Evolutionary conservation across 495 filamentous ascomycete genomes (phyloP).

Genomic region (Astrothelium subdiscretum): DNA sequence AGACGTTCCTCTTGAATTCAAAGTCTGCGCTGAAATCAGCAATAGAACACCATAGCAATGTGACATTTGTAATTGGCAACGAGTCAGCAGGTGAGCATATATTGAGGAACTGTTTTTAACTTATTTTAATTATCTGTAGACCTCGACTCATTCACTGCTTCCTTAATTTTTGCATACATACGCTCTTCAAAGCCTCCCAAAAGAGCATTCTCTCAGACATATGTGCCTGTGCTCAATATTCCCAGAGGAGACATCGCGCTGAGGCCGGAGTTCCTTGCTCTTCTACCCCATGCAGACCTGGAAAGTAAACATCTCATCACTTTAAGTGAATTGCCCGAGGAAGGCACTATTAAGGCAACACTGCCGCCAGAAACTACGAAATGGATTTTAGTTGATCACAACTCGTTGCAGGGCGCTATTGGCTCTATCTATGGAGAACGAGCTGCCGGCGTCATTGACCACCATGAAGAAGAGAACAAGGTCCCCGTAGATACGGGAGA

Average conservation of each 20-base stretch:
- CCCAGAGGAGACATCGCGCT: slow-evolving; percentile 55
- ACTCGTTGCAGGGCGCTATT: slow-evolving; percentile 51
- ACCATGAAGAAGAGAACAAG: slow-evolving; percentile 71
- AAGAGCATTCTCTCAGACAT: slow-evolving; percentile 37
- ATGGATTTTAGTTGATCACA: slow-evolving; percentile 84
- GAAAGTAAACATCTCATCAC: slow-evolving; percentile 32
- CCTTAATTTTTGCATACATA: slow-evolving; percentile 78
- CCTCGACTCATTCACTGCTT: slow-evolving; percentile 81
- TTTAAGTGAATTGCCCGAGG: slow-evolving; percentile 30
- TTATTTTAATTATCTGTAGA: slow-evolving; percentile 37
- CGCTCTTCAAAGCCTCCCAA: slow-evolving; percentile 41
- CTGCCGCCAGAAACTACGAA: slow-evolving; percentile 29
- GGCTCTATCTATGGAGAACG: slow-evolving; percentile 29
- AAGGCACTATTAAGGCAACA: slow-evolving; percentile 14
- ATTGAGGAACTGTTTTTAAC: neutral
- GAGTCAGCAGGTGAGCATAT: slow-evolving; percentile 52
- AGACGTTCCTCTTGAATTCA: slow-evolving; percentile 22
- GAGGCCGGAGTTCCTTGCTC: slow-evolving; percentile 60
- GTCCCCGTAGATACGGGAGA: slow-evolving; percentile 37
- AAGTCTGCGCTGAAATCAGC: slow-evolving; percentile 18
- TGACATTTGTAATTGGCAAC: slow-evolving; percentile 60
- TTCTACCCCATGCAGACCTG: slow-evolving; percentile 33
- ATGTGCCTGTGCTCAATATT: slow-evolving; percentile 67
- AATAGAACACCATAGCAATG: slow-evolving; percentile 14
- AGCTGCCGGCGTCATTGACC: slow-evolving; percentile 75